Percentiles rank a stretch among this genome's conserved stretches.
phyloP scores from a whole-genome alignment of 208 protist species.

The Phytomonas serpens region DNA sequence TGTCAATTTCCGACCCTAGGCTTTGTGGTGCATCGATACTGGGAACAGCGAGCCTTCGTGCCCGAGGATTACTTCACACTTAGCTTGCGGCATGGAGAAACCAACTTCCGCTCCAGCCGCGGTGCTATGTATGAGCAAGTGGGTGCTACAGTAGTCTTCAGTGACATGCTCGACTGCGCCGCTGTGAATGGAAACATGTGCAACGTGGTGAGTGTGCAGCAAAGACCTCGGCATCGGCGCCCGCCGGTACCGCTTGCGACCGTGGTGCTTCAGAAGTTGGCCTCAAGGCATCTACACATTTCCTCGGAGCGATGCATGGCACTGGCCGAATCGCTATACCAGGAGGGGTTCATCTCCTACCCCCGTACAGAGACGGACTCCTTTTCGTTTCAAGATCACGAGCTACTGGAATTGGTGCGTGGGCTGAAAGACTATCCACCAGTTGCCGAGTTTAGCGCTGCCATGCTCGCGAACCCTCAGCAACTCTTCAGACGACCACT shows the following conservation, averaged over 20 bases:
- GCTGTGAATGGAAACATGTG: conserved; percentile 22
- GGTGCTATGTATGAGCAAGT: conserved; percentile 67
- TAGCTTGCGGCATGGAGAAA: conserved; percentile 42
- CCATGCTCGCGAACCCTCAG: conserved; percentile 40
- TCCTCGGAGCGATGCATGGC: conserved; percentile 94
- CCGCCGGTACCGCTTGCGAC: conserved; percentile 95
- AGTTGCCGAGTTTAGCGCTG: conserved; percentile 43
- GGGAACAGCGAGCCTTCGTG: conserved; percentile 81
- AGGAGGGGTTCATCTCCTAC: conserved; percentile 93
- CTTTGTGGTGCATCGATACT: conserved; percentile 88
- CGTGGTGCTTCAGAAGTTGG: conserved; percentile 96
- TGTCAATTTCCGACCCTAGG: conserved; percentile 96
- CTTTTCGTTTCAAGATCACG: conserved; percentile 85
- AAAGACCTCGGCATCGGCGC: conserved; percentile 55
- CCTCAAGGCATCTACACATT: conserved; percentile 90
- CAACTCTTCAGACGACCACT: conserved; percentile 88
- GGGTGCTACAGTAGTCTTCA: conserved; percentile 55
- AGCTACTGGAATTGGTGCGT: conserved; percentile 73
- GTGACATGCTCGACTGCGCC: conserved; percentile 53
- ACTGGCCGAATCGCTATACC: conserved; percentile 89
- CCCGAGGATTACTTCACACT: conserved; percentile 69
- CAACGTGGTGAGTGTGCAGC: conserved; percentile 51
- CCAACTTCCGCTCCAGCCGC: conserved; percentile 49
- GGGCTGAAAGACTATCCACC: conserved; percentile 54
- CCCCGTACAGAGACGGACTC: conserved; percentile 97